Evolutionary conservation across 1,284 basidiomycete genomes (phyloP).

Genomic region (Sanghuangporus baumii): DNA sequence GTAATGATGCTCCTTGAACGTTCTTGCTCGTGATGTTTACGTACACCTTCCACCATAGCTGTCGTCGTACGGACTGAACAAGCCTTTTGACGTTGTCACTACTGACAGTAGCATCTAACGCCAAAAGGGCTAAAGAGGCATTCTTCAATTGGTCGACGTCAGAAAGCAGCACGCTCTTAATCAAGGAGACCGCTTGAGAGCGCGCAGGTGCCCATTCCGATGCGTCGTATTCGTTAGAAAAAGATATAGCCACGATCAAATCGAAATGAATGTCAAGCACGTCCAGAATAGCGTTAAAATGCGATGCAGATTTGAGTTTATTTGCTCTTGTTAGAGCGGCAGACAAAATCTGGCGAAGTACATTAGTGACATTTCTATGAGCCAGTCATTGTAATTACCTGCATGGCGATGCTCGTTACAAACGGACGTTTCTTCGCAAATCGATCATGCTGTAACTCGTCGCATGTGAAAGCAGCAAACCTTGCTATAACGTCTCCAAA

Average conservation of each 20-base stretch:
- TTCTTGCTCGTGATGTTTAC: conserved; percentile 53
- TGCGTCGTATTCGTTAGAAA: conserved; percentile 21
- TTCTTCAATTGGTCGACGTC: conserved; percentile 21
- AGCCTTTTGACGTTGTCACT: conserved; percentile 35
- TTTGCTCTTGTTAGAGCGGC: conserved; percentile 17
- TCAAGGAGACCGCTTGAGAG: conserved; percentile 3
- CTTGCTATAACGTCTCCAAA: conserved; percentile 69
- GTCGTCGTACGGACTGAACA: conserved; percentile 43
- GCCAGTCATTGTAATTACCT: conserved; percentile 41
- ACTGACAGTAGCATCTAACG: conserved; percentile 38
- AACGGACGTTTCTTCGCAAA: conserved; percentile 53
- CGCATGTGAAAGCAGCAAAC: conserved; percentile 65
- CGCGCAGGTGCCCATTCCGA: conserved; percentile 18
- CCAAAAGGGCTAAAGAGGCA: conserved; percentile 40
- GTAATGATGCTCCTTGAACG: conserved; percentile 44
- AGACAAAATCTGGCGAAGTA: conserved; percentile 20
- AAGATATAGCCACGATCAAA: conserved; percentile 30
- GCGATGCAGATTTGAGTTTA: conserved; percentile 1
- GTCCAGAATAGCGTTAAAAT: conserved; percentile 8
- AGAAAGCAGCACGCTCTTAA: conserved; percentile 10
- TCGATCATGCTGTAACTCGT: conserved; percentile 72
- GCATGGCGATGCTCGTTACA: conserved; percentile 52
- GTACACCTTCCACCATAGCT: conserved; percentile 69
- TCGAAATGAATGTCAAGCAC: conserved; percentile 19
- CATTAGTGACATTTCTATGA: not conserved